Conservation (phyloP, 1,284 basidiomycete genomes). For the Porodaedalea pini region DNA sequence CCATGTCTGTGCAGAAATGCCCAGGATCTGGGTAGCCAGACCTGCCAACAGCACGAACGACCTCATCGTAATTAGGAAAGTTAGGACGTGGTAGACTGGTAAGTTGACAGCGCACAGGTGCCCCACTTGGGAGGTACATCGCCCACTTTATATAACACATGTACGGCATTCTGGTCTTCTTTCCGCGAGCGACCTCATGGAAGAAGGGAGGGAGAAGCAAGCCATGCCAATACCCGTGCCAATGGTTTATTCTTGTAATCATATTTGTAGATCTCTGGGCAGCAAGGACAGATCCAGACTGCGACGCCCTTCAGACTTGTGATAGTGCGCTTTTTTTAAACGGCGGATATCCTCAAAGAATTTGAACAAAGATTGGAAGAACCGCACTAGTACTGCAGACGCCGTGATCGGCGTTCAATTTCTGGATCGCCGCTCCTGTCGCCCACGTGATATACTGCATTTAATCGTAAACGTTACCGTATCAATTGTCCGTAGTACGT, state of each 20-base stretch:
- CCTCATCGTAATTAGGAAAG: neutral
- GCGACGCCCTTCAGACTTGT: too few species aligned
- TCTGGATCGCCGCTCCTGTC: too few species aligned
- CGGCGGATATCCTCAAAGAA: too few species aligned
- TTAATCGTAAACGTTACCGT: too few species aligned
- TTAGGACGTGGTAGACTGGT: neutral
- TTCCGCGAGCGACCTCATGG: neutral
- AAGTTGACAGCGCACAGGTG: neutral
- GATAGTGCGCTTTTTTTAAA: too few species aligned
- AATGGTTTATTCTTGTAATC: neutral
- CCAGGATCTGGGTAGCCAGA: neutral
- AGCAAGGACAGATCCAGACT: too few species aligned
- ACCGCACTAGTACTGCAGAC: too few species aligned
- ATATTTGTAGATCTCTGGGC: neutral
- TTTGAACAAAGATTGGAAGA: too few species aligned
- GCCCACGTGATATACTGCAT: too few species aligned
- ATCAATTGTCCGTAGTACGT: neutral
- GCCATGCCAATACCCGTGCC: neutral
- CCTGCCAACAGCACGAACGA: neutral
- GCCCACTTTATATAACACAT: neutral
- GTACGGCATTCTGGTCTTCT: neutral
- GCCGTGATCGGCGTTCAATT: too few species aligned
- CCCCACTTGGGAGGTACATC: neutral
- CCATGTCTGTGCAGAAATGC: conserved; percentile 10
- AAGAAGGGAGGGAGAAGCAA: neutral